These are phyloP conservation scores for Albizia julibrissin DNA, from an alignment of 306 rosid genomes.

Conservation along the genomic window DNA sequence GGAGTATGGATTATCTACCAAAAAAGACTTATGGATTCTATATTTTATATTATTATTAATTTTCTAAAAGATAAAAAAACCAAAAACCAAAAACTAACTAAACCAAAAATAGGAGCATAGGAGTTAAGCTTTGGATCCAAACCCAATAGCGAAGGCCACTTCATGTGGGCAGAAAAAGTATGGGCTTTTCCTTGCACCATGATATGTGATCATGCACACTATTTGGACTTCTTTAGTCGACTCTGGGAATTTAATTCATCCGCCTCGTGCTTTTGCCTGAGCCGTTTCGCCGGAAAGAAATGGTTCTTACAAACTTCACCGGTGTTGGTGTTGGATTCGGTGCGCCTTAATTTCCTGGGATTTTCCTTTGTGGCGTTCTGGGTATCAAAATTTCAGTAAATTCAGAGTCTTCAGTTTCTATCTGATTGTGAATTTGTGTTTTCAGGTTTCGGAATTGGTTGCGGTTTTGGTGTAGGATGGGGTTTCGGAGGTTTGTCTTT, in stretches of 20 bases:
- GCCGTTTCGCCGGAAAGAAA: constrained; percentile 28
- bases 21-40: neutral
- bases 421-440: neutral
- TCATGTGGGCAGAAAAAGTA: neutral
- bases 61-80: too few species aligned
- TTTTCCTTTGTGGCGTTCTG: neutral
- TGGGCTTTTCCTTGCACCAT: constrained; percentile 8
- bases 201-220: neutral
- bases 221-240: neutral
- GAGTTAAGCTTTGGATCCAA: neutral
- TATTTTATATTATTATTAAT: too few species aligned
- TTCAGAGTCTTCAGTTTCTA: constrained; percentile 1
- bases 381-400: neutral
- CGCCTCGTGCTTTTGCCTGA: neutral
- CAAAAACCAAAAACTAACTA: neutral
- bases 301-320: constrained; percentile 83
- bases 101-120: neutral
- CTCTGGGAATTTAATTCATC: neutral
- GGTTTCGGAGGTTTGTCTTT: constrained; percentile 86
- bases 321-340: constrained; percentile 94
- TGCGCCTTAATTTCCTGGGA: constrained; percentile 26
- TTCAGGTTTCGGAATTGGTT: constrained; percentile 90
- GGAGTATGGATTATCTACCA: too few species aligned
- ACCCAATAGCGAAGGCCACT: neutral
- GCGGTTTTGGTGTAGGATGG: constrained; percentile 97